Percentiles rank a stretch among this genome's conserved stretches.
Evolutionary conservation across 805 yeast genomes (phyloP).

Genomic region (Candida andamanensis): DNA sequence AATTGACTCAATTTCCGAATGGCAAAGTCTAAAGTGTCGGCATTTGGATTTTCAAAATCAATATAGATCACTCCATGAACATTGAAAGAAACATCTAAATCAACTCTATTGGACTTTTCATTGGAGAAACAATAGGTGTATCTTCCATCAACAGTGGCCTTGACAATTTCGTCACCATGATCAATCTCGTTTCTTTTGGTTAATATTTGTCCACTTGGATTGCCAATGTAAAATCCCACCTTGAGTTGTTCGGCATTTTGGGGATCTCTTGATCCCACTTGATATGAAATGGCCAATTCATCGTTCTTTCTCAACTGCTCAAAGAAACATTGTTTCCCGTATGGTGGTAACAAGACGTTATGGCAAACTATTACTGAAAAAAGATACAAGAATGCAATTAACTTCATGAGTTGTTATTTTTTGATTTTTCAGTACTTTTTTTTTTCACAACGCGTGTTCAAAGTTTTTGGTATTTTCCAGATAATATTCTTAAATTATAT

Average conservation of each 20-base stretch:
- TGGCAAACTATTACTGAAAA: slow-evolving; percentile 47
- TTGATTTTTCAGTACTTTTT: neutral
- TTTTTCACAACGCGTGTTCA: neutral
- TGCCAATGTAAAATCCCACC: slow-evolving; percentile 53
- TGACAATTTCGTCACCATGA: slow-evolving; percentile 74
- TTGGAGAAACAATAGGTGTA: slow-evolving; percentile 89
- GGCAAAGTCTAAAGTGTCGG: slow-evolving; percentile 79
- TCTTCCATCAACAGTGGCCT: slow-evolving; percentile 65
- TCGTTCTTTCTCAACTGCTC: slow-evolving; percentile 81
- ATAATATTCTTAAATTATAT: neutral
- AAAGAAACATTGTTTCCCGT: slow-evolving; percentile 83
- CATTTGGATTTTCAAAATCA: slow-evolving; percentile 69
- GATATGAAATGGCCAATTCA: slow-evolving; percentile 82
- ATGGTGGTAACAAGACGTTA: slow-evolving; percentile 75
- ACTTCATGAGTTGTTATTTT: slow-evolving; percentile 7
- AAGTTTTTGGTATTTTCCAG: neutral
- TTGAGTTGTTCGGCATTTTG: slow-evolving; percentile 59
- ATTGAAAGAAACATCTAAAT: slow-evolving; percentile 91
- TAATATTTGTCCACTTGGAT: slow-evolving; percentile 45
- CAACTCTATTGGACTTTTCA: slow-evolving; percentile 63
- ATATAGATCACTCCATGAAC: slow-evolving; percentile 89
- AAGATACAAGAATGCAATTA: slow-evolving; percentile 8
- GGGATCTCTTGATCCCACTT: slow-evolving; percentile 86
- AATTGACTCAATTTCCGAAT: slow-evolving; percentile 69
- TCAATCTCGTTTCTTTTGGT: slow-evolving; percentile 52